Evolutionary conservation across 2,329 filamentous ascomycete species (phyloP), one percentile per base, ranked within the genome.

Genomic region (Fusarium nodosum): DNA sequence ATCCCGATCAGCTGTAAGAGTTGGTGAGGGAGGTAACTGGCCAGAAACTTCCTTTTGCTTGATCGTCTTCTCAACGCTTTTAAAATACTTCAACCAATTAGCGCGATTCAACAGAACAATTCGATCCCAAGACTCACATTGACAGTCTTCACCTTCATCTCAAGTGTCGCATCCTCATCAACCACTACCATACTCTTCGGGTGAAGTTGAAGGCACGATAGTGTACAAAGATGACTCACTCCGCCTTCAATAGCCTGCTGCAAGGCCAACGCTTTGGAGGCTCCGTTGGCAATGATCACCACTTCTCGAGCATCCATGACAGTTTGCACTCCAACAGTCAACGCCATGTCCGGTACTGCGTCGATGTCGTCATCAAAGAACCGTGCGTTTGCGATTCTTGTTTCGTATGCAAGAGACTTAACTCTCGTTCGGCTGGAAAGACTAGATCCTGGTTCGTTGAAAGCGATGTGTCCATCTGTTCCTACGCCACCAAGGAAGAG

Each of bases 221-320:
- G 28, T 15, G 60, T 63, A 3, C 60, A 63, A 18, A 63, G 57
- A 13, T 63, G 60, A 3, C 60, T 63, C 13, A 63, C 60, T 1
- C 60, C 60, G 2, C 47, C 60, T 3, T 63, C 60, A 2, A 63
- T 41, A 0, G 60, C 60, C 10, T 63, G 60, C 2, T 63, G 60
- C 13, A 63, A 42, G 0, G 60, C 57, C 6, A 56, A 22, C 0
- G 60, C 60, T 5, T 63, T 63, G 0, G 57, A 63, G 0, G 60
- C 57, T 1, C 60, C 60, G 0, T 41, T 34, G 0, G 60, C 57
- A 8, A 63, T 63, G 3, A 63, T 55, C 3, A 63, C 47, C 1
- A 63, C 60, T 12, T 63, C 60, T n/a, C 60, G 60, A n/a, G 60
- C 60, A 5, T 63, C 60, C 60, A 63, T 63, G 0, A 63, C 60